Conservation (phyloP, 495 filamentous ascomycete species). For the Symbiotaphrina buchneri region DNA sequence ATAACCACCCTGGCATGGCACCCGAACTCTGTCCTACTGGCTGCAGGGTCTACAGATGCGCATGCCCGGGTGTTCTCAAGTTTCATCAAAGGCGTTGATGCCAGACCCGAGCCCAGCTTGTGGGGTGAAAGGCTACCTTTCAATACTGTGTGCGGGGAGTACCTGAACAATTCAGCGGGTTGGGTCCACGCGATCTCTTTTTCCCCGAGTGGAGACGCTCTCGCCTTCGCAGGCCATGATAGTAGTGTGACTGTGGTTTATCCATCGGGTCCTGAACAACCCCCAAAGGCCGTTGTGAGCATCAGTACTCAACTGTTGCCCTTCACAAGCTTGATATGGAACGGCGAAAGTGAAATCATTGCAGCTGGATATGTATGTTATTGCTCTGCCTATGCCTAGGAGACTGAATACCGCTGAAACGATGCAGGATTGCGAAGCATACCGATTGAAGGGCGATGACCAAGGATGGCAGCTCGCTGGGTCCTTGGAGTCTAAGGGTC, state of each 20-base stretch:
- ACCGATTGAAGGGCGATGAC: slow-evolving; percentile 64
- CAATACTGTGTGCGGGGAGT: slow-evolving; percentile 96
- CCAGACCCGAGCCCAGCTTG: slow-evolving; percentile 62
- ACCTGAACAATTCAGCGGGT: slow-evolving; percentile 78
- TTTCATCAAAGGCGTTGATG: slow-evolving; percentile 89
- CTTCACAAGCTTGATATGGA: slow-evolving; percentile 84
- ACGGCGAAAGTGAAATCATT: slow-evolving; percentile 77
- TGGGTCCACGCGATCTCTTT: slow-evolving; percentile 89
- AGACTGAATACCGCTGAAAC: neutral
- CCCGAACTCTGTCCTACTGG: slow-evolving; percentile 85
- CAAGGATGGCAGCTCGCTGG: slow-evolving; percentile 67
- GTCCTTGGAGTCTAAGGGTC: slow-evolving; percentile 44
- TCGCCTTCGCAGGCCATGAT: slow-evolving; percentile 85
- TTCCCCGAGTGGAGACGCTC: slow-evolving; percentile 72
- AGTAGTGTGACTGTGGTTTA: slow-evolving; percentile 93
- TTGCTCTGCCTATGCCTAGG: too few relatives aligned
- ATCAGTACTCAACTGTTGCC: slow-evolving; percentile 76
- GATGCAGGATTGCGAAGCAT: slow-evolving; percentile 67
- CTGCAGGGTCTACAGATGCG: slow-evolving; percentile 89
- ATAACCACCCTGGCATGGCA: slow-evolving; percentile 91
- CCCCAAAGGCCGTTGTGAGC: slow-evolving; percentile 70
- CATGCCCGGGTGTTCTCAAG: slow-evolving; percentile 87
- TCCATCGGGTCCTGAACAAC: slow-evolving; percentile 76
- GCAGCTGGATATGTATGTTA: slow-evolving; percentile 62
- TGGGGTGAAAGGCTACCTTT: slow-evolving; percentile 95